Evolutionary conservation across 2,329 filamentous ascomycete genomes (phyloP).

Genomic region (Kalmusia sp.): DNA sequence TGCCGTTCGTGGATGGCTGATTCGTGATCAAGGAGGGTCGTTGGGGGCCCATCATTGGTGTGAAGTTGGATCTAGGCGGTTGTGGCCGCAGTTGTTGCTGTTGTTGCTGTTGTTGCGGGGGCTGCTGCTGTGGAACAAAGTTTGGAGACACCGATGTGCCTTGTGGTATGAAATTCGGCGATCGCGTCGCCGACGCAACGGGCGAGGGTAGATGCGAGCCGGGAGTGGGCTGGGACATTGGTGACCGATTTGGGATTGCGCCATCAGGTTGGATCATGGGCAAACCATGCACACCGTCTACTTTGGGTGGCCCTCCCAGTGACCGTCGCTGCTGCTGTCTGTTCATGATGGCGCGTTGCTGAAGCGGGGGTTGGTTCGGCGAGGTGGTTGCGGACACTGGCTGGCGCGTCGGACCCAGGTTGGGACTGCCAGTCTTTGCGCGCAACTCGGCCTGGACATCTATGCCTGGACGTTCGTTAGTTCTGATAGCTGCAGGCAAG

Average conservation of each 20-base stretch:
- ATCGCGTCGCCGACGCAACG: constrained; percentile 62
- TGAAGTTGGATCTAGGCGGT: constrained; percentile 56
- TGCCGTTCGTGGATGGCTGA: constrained; percentile 43
- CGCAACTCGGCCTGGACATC: constrained; percentile 96
- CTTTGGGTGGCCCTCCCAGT: constrained; percentile 76
- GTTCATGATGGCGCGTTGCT: constrained; percentile 82
- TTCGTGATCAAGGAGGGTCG: constrained; percentile 46
- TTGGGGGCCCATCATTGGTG: constrained; percentile 51
- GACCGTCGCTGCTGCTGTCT: constrained; percentile 77
- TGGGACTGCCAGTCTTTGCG: constrained; percentile 88
- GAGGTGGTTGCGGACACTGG: constrained; percentile 62
- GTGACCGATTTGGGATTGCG: constrained; percentile 61
- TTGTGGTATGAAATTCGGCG: constrained; percentile 65
- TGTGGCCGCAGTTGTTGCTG: constrained; percentile 56
- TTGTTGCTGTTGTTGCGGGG: constrained; percentile 54
- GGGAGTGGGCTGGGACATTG: constrained; percentile 81
- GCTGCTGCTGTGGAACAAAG: constrained; percentile 60
- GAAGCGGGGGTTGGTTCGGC: constrained; percentile 67
- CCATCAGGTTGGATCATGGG: constrained; percentile 50
- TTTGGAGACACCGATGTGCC: constrained; percentile 68
- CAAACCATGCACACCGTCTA: constrained; percentile 58
- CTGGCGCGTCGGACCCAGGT: constrained; percentile 69
- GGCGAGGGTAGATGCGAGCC: constrained; percentile 79
- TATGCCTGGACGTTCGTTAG: constrained; percentile 69
- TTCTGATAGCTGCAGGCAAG: not conserved